Base-by-base conservation (phyloP, 2,329 filamentous ascomycete species). In the Sporothrix inflata region DNA sequence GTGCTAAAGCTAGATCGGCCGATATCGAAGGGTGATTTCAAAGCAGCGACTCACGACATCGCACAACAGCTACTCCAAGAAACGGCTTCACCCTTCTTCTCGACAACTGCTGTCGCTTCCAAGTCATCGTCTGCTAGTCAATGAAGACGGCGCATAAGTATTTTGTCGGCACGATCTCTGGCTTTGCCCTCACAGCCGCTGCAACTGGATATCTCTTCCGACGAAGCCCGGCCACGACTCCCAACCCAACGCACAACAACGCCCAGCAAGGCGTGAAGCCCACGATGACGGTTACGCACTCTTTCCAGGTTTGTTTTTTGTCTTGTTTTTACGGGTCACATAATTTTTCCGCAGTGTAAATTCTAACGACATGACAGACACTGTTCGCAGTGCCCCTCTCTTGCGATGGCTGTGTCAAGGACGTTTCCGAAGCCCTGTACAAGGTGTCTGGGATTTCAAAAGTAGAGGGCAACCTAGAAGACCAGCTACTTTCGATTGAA, bases 341-440 rank as follows among this genome's bases (percentile, higher is more conserved):
- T 40, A 65, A 19, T 49, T 55, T 47, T 42, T 57, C 21, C n/a
- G 40, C 21, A 53, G 72, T 45, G 78, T 79, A 14, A n/a, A 5
- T 34, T 73, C 34, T 70, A 12, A 34, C 45, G 3, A 14, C 11
- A 45, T 12, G 4, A 78, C 77, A 98, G 92, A 97, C 95, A 74
- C 91, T 95, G 75, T 98, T 98, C 82, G 94, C 95, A 75, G 96
- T 98, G 77, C 94, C 94, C 71, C 91, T 98, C 85, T 94, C 91
- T 83, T 98, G 96, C 84, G 91, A 97, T 78, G 86, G 88, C 79
- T 98, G 96, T 84, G 89, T 97, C 81, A 91, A 94, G 81, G 91
- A 94, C 78, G 90, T 99, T 80, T 94, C 94, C 78, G 88, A 88
- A 75, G 90, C 93, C 65, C 84, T 98, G 68, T 88, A 91, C 81